These are phyloP conservation scores for Hymenoscyphus repandus DNA, from an alignment of 2,329 filamentous ascomycete species.

Conservation along the genomic window DNA sequence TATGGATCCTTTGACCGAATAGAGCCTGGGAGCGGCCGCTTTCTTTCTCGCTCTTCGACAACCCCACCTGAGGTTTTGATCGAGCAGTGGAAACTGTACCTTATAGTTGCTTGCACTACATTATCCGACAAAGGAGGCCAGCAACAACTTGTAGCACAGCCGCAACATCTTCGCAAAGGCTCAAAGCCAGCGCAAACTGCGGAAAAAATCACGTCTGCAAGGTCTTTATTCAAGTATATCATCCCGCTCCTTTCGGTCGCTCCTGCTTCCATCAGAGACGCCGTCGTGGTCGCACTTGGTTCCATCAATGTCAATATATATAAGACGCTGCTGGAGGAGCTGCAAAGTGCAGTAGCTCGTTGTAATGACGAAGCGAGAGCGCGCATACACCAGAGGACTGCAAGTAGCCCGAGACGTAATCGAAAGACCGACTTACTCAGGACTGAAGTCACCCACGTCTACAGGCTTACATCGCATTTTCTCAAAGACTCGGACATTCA, in stretches of 20 bases:
- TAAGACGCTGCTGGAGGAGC: constrained; percentile 79
- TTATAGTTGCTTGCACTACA: constrained; percentile 96
- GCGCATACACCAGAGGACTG: constrained; percentile 78
- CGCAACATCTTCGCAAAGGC: constrained; percentile 74
- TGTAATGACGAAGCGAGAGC: constrained; percentile 87
- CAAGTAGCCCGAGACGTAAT: constrained; percentile 76
- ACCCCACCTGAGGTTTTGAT: constrained; percentile 82
- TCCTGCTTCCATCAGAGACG: constrained; percentile 76
- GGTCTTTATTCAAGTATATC: constrained; percentile 84
- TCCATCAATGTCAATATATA: constrained; percentile 96
- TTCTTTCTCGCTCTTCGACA: constrained; percentile 50
- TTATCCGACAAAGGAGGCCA: constrained; percentile 74
- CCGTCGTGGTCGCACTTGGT: constrained; percentile 85
- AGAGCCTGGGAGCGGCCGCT: constrained; percentile 46
- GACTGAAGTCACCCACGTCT: constrained; percentile 93
- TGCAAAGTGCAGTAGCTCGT: constrained; percentile 78
- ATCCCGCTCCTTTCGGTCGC: constrained; percentile 80
- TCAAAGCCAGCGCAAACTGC: constrained; percentile 66
- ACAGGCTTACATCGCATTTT: constrained; percentile 89
- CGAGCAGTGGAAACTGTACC: constrained; percentile 96
- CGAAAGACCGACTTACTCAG: constrained; percentile 80
- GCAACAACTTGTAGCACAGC: constrained; percentile 50
- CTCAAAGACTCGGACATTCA: constrained; percentile 73
- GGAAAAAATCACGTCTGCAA: constrained; percentile 80
- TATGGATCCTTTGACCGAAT: constrained; percentile 46